These are phyloP conservation scores for Aspergillus proliferans DNA, from an alignment of 2,329 filamentous ascomycete genomes.

Conservation along the genomic window DNA sequence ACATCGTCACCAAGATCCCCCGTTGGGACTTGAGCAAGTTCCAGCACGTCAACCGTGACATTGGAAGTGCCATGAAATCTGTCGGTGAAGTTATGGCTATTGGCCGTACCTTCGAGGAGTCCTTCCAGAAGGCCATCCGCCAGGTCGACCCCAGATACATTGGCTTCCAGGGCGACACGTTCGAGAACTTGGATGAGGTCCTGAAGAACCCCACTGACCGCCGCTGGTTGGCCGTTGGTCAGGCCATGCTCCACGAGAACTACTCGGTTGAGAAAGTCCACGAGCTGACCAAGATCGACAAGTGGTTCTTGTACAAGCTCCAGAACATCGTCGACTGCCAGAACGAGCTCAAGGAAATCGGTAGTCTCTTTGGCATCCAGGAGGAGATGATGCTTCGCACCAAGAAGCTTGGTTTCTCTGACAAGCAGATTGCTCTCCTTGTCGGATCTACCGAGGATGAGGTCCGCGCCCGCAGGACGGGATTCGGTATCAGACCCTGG, in stretches of 20 bases:
- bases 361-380: conserved; percentile 75
- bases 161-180: conserved; percentile 92
- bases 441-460: conserved; percentile 83
- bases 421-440: conserved; percentile 84
- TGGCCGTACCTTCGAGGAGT: conserved; percentile 96
- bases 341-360: conserved; percentile 75
- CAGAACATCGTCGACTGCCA: conserved; percentile 94
- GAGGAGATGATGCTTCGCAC: conserved; percentile 83
- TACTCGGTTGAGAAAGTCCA: conserved; percentile 90
- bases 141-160: conserved; percentile 89
- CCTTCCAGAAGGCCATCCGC: conserved; percentile 96
- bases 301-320: conserved; percentile 98
- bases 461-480: conserved; percentile 75
- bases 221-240: conserved; percentile 92
- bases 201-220: conserved; percentile 91
- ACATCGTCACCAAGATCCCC: conserved; percentile 97
- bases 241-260: conserved; percentile 95
- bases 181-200: conserved; percentile 84
- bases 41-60: conserved; percentile 96
- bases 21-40: conserved; percentile 98
- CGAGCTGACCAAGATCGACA: conserved; percentile 96
- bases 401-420: conserved; percentile 97
- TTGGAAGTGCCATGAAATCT: conserved; percentile 97
- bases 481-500: conserved; percentile 86
- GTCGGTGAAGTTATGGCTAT: conserved; percentile 99